Conservation (phyloP, 139 green algal genomes). For the Marvania coccoides region DNA sequence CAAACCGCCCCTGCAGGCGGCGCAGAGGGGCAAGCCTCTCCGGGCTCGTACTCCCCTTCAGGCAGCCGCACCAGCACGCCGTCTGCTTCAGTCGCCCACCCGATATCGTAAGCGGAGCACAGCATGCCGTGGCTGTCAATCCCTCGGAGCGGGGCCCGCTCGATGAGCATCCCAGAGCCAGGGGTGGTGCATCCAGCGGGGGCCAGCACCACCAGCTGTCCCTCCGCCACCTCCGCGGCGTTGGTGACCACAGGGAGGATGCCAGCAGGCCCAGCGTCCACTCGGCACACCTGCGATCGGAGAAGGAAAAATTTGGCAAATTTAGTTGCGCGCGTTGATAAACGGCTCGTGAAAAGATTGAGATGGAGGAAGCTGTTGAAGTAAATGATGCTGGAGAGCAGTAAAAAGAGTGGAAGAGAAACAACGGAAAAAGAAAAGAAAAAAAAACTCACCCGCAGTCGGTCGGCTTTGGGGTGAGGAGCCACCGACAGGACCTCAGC, state of each 20-base stretch:
- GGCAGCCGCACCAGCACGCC: conserved; percentile 53
- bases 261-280: conserved; percentile 30
- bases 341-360: no score
- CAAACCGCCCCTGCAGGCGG: conserved; percentile 30
- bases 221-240: conserved; percentile 46
- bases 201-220: conserved; percentile 67
- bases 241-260: conserved; percentile 62
- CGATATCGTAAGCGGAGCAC: conserved; percentile 67
- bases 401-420: background rate
- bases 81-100: conserved; percentile 51
- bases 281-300: conserved; percentile 37
- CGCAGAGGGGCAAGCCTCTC: conserved; percentile 31
- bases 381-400: no score
- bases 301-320: no score
- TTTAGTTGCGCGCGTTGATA: no score
- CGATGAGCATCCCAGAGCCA: conserved; percentile 45
- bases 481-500: conserved; percentile 33
- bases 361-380: no score
- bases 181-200: conserved; percentile 49
- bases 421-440: no score
- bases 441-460: conserved; percentile 42
- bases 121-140: conserved; percentile 76
- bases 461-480: conserved; percentile 58
- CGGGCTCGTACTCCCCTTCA: conserved; percentile 29
- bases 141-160: conserved; percentile 51